Conservation (phyloP, 1,284 basidiomycete genomes). For the Ustilago bromivora region DNA sequence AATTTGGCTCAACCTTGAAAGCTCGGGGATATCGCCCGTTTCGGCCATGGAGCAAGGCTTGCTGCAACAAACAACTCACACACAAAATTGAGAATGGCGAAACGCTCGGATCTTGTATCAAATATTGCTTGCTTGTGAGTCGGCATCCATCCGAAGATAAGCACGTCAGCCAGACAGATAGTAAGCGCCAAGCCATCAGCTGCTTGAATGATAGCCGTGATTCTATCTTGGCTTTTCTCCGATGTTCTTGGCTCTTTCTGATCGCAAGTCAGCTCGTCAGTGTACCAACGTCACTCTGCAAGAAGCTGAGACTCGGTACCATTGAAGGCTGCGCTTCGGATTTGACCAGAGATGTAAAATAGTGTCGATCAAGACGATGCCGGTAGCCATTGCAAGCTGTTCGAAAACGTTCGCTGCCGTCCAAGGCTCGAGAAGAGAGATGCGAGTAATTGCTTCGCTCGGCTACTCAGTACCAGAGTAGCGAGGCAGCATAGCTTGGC, state of each 20-base stretch:
- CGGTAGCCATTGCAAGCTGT: neutral
- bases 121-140: too few relatives aligned
- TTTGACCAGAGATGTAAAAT: neutral
- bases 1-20: neutral
- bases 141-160: conserved; percentile 3
- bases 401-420: conserved; percentile 2
- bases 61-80: neutral
- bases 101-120: neutral
- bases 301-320: neutral
- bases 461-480: conserved; percentile 1
- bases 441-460: conserved; percentile 23
- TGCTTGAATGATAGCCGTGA: conserved; percentile 1
- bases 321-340: neutral
- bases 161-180: neutral
- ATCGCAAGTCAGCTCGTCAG: neutral
- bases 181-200: conserved; percentile 8
- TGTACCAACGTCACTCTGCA: neutral
- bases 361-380: neutral
- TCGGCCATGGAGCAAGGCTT: neutral
- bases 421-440: neutral
- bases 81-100: neutral
- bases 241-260: neutral
- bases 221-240: conserved; percentile 1
- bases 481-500: too few relatives aligned
- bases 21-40: neutral